A percentile compares a stretch with the other conserved stretches of the same genome.
Evolutionary conservation across 208 protist genomes (phyloP).

Genomic region (Wallacemonas collosoma): DNA sequence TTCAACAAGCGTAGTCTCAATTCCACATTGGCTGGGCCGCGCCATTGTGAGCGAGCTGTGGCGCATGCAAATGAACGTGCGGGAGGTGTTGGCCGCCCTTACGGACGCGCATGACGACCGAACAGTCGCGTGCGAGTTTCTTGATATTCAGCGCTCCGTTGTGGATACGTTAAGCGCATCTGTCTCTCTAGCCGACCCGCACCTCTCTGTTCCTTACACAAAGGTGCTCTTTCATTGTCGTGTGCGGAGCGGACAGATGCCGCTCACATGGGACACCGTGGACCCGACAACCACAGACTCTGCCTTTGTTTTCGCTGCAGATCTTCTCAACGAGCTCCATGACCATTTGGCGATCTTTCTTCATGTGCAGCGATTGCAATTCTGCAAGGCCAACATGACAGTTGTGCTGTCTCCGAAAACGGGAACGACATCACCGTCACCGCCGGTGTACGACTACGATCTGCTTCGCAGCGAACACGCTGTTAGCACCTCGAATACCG

Average conservation of each 20-base stretch:
- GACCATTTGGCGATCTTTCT: not conserved
- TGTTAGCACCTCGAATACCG: slow-evolving; percentile 41
- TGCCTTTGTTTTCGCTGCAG: slow-evolving; percentile 1
- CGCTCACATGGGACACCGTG: slow-evolving; percentile 8
- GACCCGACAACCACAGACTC: not conserved
- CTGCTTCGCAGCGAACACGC: slow-evolving; percentile 40
- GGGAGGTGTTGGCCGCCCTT: slow-evolving; percentile 3
- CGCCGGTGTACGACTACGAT: slow-evolving; percentile 24
- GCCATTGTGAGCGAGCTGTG: slow-evolving; percentile 12
- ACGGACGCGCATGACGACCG: not conserved
- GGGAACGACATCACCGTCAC: not conserved
- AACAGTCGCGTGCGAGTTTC: not conserved
- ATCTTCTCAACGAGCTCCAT: not conserved
- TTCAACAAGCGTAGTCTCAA: slow-evolving; percentile 2
- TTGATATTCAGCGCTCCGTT: not conserved
- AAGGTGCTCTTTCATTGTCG: slow-evolving; percentile 2
- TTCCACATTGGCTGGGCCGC: slow-evolving; percentile 12
- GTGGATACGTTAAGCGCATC: not conserved
- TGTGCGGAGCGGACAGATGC: not conserved
- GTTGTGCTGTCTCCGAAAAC: not conserved
- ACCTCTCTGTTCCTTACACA: slow-evolving; percentile 3
- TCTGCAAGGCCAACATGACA: not conserved
- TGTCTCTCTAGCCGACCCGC: not conserved
- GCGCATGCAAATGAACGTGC: slow-evolving; percentile 12
- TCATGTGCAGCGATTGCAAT: not conserved